Evolutionary conservation across 495 filamentous ascomycete genomes (phyloP).

Genomic region (Penicillium bovifimosum): DNA sequence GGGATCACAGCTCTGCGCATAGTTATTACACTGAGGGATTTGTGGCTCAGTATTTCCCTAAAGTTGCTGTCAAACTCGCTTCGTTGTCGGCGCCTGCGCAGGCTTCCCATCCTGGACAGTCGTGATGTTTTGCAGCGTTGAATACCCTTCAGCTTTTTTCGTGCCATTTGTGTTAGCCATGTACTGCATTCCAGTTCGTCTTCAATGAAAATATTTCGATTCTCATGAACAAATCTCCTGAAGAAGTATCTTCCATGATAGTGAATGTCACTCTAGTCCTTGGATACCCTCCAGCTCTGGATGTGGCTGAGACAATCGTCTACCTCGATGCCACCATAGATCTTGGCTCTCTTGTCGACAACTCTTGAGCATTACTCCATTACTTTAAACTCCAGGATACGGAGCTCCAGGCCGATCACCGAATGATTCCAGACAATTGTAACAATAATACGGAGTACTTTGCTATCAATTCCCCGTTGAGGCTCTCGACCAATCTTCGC

Average conservation of each 20-base stretch:
- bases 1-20: constrained; percentile 73
- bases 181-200: background rate
- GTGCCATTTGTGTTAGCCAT: background rate
- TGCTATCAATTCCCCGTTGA: too few species aligned
- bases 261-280: background rate
- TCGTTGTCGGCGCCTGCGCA: constrained; percentile 4
- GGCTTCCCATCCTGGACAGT: background rate
- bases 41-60: constrained; percentile 50
- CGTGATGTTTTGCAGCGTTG: constrained; percentile 6
- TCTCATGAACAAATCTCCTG: too few species aligned
- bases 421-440: too few species aligned
- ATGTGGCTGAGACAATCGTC: too few species aligned
- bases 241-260: background rate
- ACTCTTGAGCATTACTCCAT: too few species aligned
- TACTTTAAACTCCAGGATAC: too few species aligned
- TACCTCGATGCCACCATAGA: too few species aligned
- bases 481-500: background rate
- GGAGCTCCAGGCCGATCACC: too few species aligned
- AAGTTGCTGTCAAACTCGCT: constrained; percentile 39
- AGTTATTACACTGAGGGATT: constrained; percentile 67
- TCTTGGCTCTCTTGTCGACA: too few species aligned
- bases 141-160: constrained; percentile 9
- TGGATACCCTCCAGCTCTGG: too few species aligned
- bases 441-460: too few species aligned
- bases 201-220: background rate